Percentiles rank a stretch among this genome's conserved stretches.
Conservation (phyloP, 1,139 yeast genomes). For the Saccharomyces uvarum region DNA sequence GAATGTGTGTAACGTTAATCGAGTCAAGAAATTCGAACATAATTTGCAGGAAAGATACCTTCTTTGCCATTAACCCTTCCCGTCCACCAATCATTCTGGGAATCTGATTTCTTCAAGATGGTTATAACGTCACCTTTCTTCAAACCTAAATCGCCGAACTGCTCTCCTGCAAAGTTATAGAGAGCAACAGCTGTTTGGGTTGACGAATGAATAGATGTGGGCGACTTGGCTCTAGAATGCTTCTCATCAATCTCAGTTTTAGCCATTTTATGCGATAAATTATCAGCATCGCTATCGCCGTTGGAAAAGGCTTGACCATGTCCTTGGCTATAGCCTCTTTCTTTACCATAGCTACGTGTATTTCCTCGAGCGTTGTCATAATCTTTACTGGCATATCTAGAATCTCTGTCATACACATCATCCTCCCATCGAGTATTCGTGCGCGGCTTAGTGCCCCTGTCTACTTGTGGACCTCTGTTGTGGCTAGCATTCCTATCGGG, state of each 20-base stretch:
- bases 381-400: background rate
- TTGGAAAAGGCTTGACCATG: constrained; percentile 3
- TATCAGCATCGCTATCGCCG: constrained; percentile 3
- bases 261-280: background rate
- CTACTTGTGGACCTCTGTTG: constrained; percentile 3
- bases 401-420: constrained; percentile 53
- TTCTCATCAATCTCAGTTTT: background rate
- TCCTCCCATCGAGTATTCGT: constrained; percentile 64
- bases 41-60: constrained; percentile 96
- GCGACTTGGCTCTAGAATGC: constrained; percentile 5
- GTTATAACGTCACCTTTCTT: constrained; percentile 93
- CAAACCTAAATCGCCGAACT: constrained; percentile 83
- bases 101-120: constrained; percentile 73
- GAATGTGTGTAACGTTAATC: background rate
- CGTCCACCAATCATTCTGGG: constrained; percentile 98
- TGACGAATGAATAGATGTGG: background rate
- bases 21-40: constrained; percentile 65
- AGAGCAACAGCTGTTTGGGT: constrained; percentile 79
- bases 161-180: constrained; percentile 68
- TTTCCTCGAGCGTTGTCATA: background rate
- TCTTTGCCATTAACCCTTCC: constrained; percentile 75
- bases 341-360: constrained; percentile 6
- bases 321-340: constrained; percentile 4
- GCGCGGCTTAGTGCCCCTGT: constrained; percentile 4
- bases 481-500: constrained; percentile 2